These are phyloP conservation scores for Thinopyrum obtusiflorum DNA, from an alignment of 202 grass and related monocot species.

Conservation along the genomic window DNA sequence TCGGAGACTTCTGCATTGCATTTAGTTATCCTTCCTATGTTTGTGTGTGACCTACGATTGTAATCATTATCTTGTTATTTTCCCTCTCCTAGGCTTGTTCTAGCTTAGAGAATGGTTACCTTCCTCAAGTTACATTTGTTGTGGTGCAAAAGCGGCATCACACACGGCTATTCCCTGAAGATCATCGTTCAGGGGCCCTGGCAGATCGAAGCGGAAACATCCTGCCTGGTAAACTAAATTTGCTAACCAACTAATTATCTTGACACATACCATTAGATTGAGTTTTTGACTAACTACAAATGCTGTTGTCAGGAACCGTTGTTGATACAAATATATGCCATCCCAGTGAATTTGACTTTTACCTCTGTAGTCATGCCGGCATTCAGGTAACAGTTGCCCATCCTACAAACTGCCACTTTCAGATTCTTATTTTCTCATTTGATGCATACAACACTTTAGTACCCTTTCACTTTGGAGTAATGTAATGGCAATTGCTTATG, in stretches of 20 bases:
- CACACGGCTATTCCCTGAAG: constrained; percentile 57
- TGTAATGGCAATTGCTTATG: background rate
- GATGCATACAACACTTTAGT: background rate
- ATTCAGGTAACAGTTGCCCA: constrained; percentile 57
- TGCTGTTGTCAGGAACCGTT: no score
- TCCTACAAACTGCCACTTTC: background rate
- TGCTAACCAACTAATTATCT: no score
- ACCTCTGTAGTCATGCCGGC: constrained; percentile 70
- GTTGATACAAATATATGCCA: no score
- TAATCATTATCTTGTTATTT: background rate
- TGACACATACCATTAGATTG: no score
- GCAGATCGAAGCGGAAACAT: background rate
- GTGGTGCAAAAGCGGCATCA: constrained; percentile 94
- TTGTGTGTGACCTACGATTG: no score
- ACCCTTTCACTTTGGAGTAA: background rate
- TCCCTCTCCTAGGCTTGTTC: constrained; percentile 45
- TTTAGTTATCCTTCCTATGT: no score
- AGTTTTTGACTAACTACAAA: no score
- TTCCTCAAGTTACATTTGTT: constrained; percentile 63
- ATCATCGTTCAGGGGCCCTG: constrained; percentile 33
- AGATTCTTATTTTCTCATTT: background rate
- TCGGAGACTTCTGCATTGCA: no score
- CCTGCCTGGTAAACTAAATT: no score
- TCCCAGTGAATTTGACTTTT: constrained; percentile 82
- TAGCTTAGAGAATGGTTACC: constrained; percentile 42